phyloP scores from a whole-genome alignment of 1,284 basidiomycete species.

The Cryptococcus hybrid region DNA sequence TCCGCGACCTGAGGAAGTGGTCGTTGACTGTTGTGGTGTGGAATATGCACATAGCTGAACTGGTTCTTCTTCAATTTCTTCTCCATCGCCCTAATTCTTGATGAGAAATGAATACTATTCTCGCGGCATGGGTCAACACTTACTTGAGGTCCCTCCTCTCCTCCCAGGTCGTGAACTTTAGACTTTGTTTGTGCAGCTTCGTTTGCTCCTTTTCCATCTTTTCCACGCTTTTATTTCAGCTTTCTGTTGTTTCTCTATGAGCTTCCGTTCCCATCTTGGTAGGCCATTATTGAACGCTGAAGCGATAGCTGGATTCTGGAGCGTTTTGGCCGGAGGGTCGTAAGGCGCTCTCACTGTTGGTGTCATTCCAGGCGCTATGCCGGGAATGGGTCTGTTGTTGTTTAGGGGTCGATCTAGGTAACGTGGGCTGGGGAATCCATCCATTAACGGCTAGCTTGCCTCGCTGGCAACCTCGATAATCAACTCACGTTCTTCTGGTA shows the following conservation, averaged over 20 bases:
- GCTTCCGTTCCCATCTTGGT: neutral
- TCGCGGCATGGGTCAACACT: neutral
- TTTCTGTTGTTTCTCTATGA: constrained; percentile 1
- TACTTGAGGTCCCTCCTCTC: constrained; percentile 4
- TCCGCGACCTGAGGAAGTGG: neutral
- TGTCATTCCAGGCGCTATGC: no score
- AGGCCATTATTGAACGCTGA: no score
- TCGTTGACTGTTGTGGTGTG: neutral
- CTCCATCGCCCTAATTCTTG: constrained; percentile 3
- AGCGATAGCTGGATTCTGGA: no score
- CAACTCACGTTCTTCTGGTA: neutral
- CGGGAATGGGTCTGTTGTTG: no score
- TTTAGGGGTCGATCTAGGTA: no score
- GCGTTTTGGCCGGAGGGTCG: no score
- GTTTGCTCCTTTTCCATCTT: neutral
- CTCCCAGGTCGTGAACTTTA: constrained; percentile 12
- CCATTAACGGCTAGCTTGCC: no score
- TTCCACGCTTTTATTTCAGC: neutral
- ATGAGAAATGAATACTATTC: no score
- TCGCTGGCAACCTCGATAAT: no score
- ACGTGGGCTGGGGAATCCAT: no score
- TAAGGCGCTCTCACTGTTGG: no score
- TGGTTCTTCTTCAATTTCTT: constrained; percentile 9
- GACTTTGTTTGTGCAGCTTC: constrained; percentile 12
- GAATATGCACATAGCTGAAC: no score